Evolutionary conservation across 208 protist genomes (phyloP), one percentile per base, ranked within the genome.

Genomic region (Sergeia podlipaevii): DNA sequence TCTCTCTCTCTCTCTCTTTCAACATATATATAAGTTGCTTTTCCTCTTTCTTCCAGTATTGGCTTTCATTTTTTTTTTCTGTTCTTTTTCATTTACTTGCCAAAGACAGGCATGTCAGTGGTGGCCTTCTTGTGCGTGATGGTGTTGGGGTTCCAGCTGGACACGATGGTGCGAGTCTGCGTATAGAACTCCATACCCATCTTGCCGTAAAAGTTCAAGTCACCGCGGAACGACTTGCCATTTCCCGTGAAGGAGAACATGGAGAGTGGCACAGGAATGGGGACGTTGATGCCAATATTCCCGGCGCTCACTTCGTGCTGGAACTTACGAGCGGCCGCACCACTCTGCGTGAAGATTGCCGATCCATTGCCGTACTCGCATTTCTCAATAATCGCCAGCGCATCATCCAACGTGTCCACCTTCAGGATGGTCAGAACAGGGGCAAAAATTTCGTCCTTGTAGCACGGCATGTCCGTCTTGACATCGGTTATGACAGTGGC

Each of bases 191-290:
- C 20, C 29, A 96, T 66, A 47, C 70, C 93, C 36, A 42, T 61
- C 61, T 95, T 95, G 46, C 88, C 92, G 60, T 97, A 97, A 56
- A 97, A 97, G 68, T 97, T 71, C 26, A 65, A 45, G 44, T 86
- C 74, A 33, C 93, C 93, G 11, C 70, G 33, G 64, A 97, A 85
- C 4, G 90, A 97, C 23, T 38, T 69, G 27, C 80, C 34, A 17
- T 66, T 86, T 27, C 93, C 93, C 24, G 93, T 97, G 78, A 97
- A 97, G 10, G 77, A 91, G 64, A 97, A 97, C 64, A 96, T 86
- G 53, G 93, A 89, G 6, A 97, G 65, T 26, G 93, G 93, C 32
- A 97, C 93, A 30, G 93, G 93, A 52, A 97, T 97, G 48, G 93
- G 92, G 10, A 97, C 60, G 59, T 97, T 97, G 72, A 97, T 82